Evolutionary conservation across 768 basidiomycete species (phyloP), one percentile per base, ranked within the genome.

Genomic region (Collybia mongolica): DNA sequence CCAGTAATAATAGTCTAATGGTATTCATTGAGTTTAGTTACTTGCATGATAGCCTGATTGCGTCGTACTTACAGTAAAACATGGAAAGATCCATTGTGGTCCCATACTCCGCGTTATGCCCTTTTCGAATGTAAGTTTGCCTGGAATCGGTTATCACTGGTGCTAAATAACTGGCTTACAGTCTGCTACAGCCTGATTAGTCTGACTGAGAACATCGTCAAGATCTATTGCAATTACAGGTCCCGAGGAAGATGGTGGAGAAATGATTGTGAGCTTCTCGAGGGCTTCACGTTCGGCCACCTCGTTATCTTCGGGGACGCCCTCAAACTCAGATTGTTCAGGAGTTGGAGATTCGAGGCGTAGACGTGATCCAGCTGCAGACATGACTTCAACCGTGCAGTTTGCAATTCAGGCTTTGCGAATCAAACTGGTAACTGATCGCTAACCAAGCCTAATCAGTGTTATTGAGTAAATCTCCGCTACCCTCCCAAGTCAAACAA

Each of bases 1-100:
- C 87, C 87, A 88, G 60, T 84, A 88, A 63, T 85, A 86, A 56
- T 86, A 87, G 60, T 88, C 82, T 84, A 15, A 32, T 32, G 14
- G 17, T n/a, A 11, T 24, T 12, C 37, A 39, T 18, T 26, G 23
- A n/a, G 29, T 39, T 18, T 9, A 14, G 14, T 32, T 39, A 38
- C 3, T 18, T 7, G 3, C 24, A 26, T 26, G 6, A 12, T 18
- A 52, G 40, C 24, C 24, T n/a, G 14, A 19, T 11, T 36, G 40
- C 6, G 15, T 29, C 18, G 8, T 18, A 66, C 81, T 66, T 57
- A 81, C 84, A 89, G 56, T 82, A 81, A 61, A 86, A 87, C 45
- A 76, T 56, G n/a, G 74, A 67, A 39, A 80, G 46, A 26, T 69
- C 69, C 72, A 89, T 83, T 11, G 75, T 64, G 3, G 84, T 81